Evolutionary conservation across 306 rosid species (phyloP).

Genomic region (Delonix regia): DNA sequence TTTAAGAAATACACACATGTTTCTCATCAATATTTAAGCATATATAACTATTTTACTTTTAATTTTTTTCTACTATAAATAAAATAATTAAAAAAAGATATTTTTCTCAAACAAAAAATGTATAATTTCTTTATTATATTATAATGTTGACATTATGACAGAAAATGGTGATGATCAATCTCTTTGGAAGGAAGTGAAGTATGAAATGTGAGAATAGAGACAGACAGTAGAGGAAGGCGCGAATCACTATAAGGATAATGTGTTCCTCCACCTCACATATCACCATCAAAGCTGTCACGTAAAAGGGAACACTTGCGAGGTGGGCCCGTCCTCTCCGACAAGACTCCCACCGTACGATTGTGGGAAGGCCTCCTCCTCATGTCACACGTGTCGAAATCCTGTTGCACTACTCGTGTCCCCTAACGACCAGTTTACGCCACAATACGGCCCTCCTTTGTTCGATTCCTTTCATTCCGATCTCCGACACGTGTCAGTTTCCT

Average conservation of each 20-base stretch:
- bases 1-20: too few species aligned
- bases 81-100: too few species aligned
- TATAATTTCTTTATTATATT: too few species aligned
- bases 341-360: background rate
- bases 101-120: too few species aligned
- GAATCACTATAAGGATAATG: background rate
- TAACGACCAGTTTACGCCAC: background rate
- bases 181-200: too few species aligned
- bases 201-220: too few species aligned
- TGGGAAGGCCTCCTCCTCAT: background rate
- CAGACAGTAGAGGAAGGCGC: too few species aligned
- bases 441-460: background rate
- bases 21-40: too few species aligned
- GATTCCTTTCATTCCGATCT: background rate
- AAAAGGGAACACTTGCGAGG: background rate
- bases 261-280: background rate
- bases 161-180: too few species aligned
- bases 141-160: too few species aligned
- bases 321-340: constrained; percentile 5
- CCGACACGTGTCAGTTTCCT: background rate
- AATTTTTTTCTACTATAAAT: too few species aligned
- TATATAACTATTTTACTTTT: too few species aligned
- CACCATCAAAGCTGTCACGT: constrained; percentile 15
- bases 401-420: constrained; percentile 8
- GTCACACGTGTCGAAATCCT: constrained; percentile 5